Evolutionary conservation across 352 stramenopile species (phyloP).

Genomic region (Phytophthora hybrid): DNA sequence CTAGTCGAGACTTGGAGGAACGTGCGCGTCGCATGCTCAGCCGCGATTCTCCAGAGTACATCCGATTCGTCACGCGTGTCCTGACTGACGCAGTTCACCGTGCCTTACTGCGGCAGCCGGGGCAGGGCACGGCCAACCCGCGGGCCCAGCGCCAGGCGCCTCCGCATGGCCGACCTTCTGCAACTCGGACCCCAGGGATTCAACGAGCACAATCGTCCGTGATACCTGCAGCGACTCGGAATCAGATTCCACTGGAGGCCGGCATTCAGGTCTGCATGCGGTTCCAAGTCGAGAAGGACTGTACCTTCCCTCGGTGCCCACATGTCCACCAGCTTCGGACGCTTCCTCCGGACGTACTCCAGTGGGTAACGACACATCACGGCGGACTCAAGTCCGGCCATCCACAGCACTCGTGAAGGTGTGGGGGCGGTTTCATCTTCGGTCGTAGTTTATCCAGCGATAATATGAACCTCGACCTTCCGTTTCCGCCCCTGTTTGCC

Average conservation of each 20-base stretch:
- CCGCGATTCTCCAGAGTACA: conserved; percentile 7
- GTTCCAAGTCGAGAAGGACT: conserved; percentile 11
- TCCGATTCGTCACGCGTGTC: neutral
- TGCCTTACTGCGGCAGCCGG: neutral
- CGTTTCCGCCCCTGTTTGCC: neutral
- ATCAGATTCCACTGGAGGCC: neutral
- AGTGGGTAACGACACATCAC: neutral
- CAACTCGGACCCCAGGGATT: neutral
- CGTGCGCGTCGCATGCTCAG: neutral
- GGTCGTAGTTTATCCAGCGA: neutral
- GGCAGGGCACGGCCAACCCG: neutral
- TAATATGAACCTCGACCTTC: neutral
- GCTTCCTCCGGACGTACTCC: neutral
- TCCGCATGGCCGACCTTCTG: neutral
- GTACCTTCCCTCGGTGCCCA: neutral
- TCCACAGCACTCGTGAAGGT: conserved; percentile 6
- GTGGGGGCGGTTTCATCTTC: neutral
- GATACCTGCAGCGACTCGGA: neutral
- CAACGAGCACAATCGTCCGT: neutral
- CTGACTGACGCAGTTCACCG: neutral
- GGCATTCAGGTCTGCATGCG: conserved; percentile 9
- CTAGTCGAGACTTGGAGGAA: neutral
- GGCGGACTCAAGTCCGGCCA: neutral
- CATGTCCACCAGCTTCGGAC: neutral
- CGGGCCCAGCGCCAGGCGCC: neutral